Evolutionary conservation across 106 monocot genomes (phyloP).

Genomic region (Agapanthus africanus): DNA sequence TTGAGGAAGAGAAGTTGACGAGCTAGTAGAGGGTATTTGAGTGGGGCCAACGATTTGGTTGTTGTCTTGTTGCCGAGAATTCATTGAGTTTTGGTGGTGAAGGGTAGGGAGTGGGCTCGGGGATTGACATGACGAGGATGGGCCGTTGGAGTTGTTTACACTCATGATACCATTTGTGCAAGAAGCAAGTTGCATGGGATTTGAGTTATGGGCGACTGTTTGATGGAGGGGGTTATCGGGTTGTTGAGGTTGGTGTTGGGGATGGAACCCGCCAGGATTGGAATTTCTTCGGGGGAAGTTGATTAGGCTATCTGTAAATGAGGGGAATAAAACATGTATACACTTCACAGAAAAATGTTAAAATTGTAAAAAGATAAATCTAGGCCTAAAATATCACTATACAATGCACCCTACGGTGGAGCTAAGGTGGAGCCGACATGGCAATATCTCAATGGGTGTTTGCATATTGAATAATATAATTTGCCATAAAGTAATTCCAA

Average conservation of each 20-base stretch:
- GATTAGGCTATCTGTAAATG: conserved; percentile 53
- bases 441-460: background rate
- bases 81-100: conserved; percentile 44
- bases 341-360: background rate
- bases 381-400: too few species aligned
- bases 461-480: too few species aligned
- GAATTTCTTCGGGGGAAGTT: conserved; percentile 61
- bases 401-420: too few species aligned
- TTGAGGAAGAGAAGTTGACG: conserved; percentile 38
- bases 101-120: conserved; percentile 22
- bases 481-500: too few species aligned
- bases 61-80: conserved; percentile 28
- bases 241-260: conserved; percentile 34
- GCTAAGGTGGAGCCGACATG: too few species aligned
- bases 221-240: conserved; percentile 30
- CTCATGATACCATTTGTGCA: conserved; percentile 20
- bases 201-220: conserved; percentile 27
- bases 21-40: conserved; percentile 51
- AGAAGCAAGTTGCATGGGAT: conserved; percentile 35
- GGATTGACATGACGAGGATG: conserved; percentile 20
- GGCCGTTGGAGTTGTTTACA: conserved; percentile 27
- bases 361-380: background rate
- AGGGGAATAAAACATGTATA: background rate
- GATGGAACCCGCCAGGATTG: conserved; percentile 20
- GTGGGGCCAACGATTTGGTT: too few species aligned